Base-by-base conservation (phyloP, 345 rosid species). In the Excoecaria cochinchinensis region DNA sequence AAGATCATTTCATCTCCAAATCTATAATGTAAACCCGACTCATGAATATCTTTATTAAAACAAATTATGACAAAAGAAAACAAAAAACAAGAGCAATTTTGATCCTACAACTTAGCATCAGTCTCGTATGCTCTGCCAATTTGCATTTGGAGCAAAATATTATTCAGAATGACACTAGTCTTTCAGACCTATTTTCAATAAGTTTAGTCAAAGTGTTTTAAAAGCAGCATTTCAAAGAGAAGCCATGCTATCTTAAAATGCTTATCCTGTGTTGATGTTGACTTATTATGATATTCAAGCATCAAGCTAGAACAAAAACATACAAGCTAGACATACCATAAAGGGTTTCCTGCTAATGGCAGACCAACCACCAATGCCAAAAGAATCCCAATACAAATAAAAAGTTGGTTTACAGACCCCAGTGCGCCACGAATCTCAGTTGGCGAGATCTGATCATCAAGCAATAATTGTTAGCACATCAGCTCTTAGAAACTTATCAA, bases 381-480 rank as follows among this genome's bases (percentile, higher is more conserved):
- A 71, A 93, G 97, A 77, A 93, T 95, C 67, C 99, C 99, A 36
- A 95, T 80, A 78, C 99, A 95, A 78, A 95, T 95, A 77, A 89
- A 95, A 78, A 95, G 93, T 83, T 95, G 99, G 80, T 95, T 95
- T 77, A 93, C 90, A 58, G 98, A 93, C 75, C 98, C 99, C 58
- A 95, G 91, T 21, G 97, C 90, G 77, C 98, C 99, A 19, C 99
- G 98, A 74, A 90, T 90, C 86, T 95, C 99, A 42, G 99, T 93
- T 61, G 99, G 98, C 57, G 99, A 95, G 78, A 95, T 93, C 99
- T 95, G 84, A 77, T 52, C n/a, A 81, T 31, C 31, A 79, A 40
- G 70, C 67, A 51, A 76, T 58, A 36, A 70, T 67, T 8, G 52
- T 82, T 65, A 87, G 83, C 38, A 50, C 44, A 19, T 50, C n/a